These are phyloP conservation scores for Mucor irregularis DNA, from an alignment of 371 early-diverging fungal species.

Conservation along the genomic window DNA sequence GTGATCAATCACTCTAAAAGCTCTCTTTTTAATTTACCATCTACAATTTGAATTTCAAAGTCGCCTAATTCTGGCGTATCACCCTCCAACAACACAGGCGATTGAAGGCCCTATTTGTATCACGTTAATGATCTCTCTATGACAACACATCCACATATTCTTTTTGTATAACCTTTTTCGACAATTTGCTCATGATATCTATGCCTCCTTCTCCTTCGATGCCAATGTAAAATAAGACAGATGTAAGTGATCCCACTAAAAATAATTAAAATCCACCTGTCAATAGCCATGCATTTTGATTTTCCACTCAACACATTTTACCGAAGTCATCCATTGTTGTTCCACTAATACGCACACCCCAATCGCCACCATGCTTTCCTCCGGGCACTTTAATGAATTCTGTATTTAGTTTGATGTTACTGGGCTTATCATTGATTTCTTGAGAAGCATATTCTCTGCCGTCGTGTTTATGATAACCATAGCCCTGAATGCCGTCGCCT, in stretches of 20 bases:
- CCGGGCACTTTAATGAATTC: slow-evolving; percentile 80
- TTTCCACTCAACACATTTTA: slow-evolving; percentile 4
- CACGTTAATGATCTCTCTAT: not conserved
- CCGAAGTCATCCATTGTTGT: slow-evolving; percentile 48
- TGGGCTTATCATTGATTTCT: slow-evolving; percentile 67
- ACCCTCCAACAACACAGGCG: slow-evolving; percentile 55
- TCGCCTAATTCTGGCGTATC: slow-evolving; percentile 64
- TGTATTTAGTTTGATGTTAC: slow-evolving; percentile 74
- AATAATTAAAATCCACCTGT: no score
- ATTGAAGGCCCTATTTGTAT: slow-evolving; percentile 40
- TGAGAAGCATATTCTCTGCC: slow-evolving; percentile 83
- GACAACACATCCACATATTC: not conserved
- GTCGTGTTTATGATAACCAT: slow-evolving; percentile 90
- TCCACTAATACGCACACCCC: slow-evolving; percentile 85
- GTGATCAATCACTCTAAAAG: no score
- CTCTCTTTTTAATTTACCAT: no score
- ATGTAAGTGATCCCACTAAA: slow-evolving; percentile 26
- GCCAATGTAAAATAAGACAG: slow-evolving; percentile 67
- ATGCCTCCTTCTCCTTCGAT: slow-evolving; percentile 70
- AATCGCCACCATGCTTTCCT: slow-evolving; percentile 76
- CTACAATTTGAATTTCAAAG: slow-evolving; percentile 62
- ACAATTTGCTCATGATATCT: slow-evolving; percentile 44
- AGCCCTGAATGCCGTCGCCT: slow-evolving; percentile 72
- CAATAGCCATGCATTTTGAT: no score
- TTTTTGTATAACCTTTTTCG: slow-evolving; percentile 46